phyloP scores from a whole-genome alignment of 148 eudicot species.

The Camellia granthamiana region DNA sequence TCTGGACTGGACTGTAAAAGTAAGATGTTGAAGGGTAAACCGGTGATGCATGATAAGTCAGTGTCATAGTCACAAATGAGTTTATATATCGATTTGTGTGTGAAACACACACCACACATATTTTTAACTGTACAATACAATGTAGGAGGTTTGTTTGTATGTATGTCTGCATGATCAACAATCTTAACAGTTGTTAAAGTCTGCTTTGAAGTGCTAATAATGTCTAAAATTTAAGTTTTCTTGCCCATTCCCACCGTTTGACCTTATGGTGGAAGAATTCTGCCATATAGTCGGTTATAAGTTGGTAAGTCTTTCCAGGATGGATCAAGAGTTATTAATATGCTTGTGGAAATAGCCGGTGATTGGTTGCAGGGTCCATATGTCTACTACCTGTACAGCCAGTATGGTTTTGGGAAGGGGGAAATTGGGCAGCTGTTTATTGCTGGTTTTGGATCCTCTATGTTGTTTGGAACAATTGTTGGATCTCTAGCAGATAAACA shows the following conservation, averaged over 20 bases:
- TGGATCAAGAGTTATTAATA: constrained; percentile 12
- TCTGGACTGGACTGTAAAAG: neutral
- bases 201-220: neutral
- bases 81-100: too few relatives aligned
- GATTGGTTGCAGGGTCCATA: constrained; percentile 96
- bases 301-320: too few relatives aligned
- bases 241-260: constrained; percentile 1
- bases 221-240: too few relatives aligned
- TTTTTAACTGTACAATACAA: too few relatives aligned
- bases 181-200: too few relatives aligned
- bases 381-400: constrained; percentile 75
- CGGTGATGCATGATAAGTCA: neutral
- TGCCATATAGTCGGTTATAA: too few relatives aligned
- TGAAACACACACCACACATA: too few relatives aligned
- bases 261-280: too few relatives aligned
- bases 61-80: too few relatives aligned
- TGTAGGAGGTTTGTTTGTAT: too few relatives aligned
- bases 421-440: constrained; percentile 87
- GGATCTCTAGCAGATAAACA: constrained; percentile 87
- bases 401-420: constrained; percentile 77
- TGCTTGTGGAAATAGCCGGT: constrained; percentile 65
- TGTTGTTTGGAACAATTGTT: constrained; percentile 88
- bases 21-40: neutral
- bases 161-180: too few relatives aligned
- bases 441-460: constrained; percentile 90